Evolutionary conservation across 139 green algal genomes (phyloP).

Genomic region (Eudorina sp.): DNA sequence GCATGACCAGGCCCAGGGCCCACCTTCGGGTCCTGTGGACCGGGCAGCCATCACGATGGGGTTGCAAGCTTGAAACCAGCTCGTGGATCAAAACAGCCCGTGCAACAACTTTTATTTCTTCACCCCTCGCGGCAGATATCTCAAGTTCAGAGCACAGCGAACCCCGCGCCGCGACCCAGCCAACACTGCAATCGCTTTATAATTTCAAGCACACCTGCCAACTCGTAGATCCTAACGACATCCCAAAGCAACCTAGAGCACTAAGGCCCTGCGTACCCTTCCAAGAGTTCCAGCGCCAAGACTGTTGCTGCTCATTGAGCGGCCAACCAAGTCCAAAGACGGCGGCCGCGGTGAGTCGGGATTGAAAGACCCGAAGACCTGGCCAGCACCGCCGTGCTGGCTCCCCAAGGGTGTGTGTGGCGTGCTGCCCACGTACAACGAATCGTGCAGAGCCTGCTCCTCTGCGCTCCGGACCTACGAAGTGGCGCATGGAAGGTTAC

Average conservation of each 20-base stretch:
- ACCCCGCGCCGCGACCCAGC: no score
- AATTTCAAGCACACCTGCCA: no score
- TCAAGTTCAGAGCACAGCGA: no score
- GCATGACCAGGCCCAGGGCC: neutral
- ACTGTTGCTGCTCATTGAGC: slow-evolving; percentile 37
- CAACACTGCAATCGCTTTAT: no score
- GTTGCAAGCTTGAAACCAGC: no score
- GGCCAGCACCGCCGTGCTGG: slow-evolving; percentile 18
- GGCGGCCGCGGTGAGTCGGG: neutral
- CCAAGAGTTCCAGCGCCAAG: neutral
- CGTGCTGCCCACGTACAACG: neutral
- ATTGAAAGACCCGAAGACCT: slow-evolving; percentile 21
- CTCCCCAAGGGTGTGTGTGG: slow-evolving; percentile 41
- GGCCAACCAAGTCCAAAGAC: slow-evolving; percentile 5
- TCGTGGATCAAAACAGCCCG: no score
- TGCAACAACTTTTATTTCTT: no score
- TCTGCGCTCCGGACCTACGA: slow-evolving; percentile 27
- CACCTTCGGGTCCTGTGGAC: slow-evolving; percentile 16
- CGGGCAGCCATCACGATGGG: neutral
- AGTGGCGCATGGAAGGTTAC: no score
- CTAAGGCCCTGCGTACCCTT: slow-evolving; percentile 18
- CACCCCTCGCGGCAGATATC: no score
- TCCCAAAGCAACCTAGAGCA: no score
- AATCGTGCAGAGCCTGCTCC: slow-evolving; percentile 8
- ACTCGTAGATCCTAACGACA: no score